Evolutionary conservation across 257 asterid species (phyloP).

Genomic region (Ballota nigra): DNA sequence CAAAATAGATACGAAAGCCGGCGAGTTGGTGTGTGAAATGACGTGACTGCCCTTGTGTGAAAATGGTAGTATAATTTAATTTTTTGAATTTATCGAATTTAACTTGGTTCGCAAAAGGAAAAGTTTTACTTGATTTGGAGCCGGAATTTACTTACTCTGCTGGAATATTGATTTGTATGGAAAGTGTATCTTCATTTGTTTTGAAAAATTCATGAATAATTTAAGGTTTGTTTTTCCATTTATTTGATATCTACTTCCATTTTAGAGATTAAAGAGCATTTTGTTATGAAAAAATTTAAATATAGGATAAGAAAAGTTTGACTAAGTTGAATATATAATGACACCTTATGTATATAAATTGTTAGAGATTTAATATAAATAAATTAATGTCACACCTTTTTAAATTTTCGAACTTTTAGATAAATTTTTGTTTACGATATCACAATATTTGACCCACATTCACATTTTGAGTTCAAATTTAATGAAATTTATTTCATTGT

Average conservation of each 20-base stretch:
- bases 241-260: background rate
- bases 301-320: background rate
- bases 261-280: background rate
- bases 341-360: background rate
- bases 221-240: background rate
- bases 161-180: background rate
- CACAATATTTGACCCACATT: too few species aligned
- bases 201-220: background rate
- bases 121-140: too few species aligned
- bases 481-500: too few species aligned
- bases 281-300: background rate
- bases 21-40: slow-evolving; percentile 30
- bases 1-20: slow-evolving; percentile 59
- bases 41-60: background rate
- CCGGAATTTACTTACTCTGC: too few species aligned
- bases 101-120: too few species aligned
- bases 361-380: too few species aligned
- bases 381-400: too few species aligned
- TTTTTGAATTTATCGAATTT: background rate
- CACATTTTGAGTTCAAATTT: too few species aligned
- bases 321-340: background rate
- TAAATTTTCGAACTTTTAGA: too few species aligned
- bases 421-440: too few species aligned
- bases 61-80: background rate
- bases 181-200: background rate